These are phyloP conservation scores for Aspergillus sp. DNA, from an alignment of 2,329 filamentous ascomycete genomes.

Conservation along the genomic window DNA sequence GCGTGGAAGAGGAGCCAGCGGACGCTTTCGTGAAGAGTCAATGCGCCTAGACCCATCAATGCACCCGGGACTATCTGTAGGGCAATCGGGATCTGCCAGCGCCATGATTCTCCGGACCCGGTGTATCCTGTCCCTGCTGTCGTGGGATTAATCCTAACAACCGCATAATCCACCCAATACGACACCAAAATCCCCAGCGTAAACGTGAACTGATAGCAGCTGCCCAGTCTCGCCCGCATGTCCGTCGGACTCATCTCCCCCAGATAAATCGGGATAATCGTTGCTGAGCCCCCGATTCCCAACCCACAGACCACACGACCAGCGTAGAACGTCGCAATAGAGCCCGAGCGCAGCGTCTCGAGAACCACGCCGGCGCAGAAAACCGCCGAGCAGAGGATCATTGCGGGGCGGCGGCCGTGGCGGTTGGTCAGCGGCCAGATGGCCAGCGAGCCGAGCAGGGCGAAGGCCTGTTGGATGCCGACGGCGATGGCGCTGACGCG, in stretches of 20 bases:
- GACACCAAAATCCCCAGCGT: conserved; percentile 44
- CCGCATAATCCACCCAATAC: conserved; percentile 48
- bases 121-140: too few relatives aligned
- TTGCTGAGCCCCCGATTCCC: conserved; percentile 42
- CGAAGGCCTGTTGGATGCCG: conserved; percentile 45
- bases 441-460: conserved; percentile 45
- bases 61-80: conserved; percentile 44
- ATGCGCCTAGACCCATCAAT: conserved; percentile 42
- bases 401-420: conserved; percentile 38
- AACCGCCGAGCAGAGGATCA: conserved; percentile 39
- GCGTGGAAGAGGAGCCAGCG: conserved; percentile 44
- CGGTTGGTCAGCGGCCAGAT: conserved; percentile 43
- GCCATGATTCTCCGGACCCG: too few relatives aligned
- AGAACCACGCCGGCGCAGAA: conserved; percentile 42
- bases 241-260: conserved; percentile 41
- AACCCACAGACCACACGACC: conserved; percentile 43
- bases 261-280: conserved; percentile 37
- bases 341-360: conserved; percentile 42
- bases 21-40: conserved; percentile 43
- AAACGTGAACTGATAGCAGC: conserved; percentile 47
- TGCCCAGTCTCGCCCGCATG: conserved; percentile 42
- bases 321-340: conserved; percentile 38
- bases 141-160: conserved; percentile 9
- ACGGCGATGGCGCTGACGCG: conserved; percentile 43
- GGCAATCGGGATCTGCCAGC: conserved; percentile 49